Conservation (phyloP, 768 basidiomycete genomes). For the Lepiota venenata region DNA sequence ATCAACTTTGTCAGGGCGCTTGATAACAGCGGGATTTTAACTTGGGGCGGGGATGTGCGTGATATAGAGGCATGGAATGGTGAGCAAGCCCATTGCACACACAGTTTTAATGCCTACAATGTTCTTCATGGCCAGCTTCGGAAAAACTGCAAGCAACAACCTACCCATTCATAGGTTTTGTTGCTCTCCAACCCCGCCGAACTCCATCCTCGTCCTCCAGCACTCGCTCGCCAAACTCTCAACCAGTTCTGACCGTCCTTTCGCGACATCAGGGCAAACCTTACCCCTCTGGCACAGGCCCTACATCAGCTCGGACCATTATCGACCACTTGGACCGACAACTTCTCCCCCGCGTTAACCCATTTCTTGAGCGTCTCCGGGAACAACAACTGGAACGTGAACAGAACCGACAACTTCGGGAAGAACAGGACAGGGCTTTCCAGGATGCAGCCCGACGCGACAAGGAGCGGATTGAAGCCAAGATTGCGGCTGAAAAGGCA, state of each 20-base stretch:
- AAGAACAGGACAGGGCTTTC: conserved; percentile 83
- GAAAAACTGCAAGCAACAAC: conserved; percentile 85
- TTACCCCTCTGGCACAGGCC: conserved; percentile 30
- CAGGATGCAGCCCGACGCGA: conserved; percentile 62
- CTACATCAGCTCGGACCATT: conserved; percentile 64
- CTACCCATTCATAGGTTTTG: conserved; percentile 90
- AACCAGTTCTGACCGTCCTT: conserved; percentile 70
- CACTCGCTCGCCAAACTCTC: conserved; percentile 26
- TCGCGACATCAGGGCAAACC: conserved; percentile 80
- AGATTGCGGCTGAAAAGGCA: conserved; percentile 40
- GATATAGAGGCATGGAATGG: conserved; percentile 79
- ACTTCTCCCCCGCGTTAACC: conserved; percentile 76
- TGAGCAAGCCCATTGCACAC: conserved; percentile 16
- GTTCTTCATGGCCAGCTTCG: conserved; percentile 30
- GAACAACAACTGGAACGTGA: conserved; percentile 45
- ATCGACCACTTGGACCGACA: conserved; percentile 62
- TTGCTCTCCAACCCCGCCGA: conserved; percentile 79
- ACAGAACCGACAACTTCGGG: conserved; percentile 60
- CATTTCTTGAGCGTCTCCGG: conserved; percentile 68
- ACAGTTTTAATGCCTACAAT: conserved; percentile 9
- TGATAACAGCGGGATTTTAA: conserved; percentile 69
- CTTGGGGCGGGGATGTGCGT: conserved; percentile 92
- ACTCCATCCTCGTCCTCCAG: conserved; percentile 33
- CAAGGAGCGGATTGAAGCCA: conserved; percentile 58
- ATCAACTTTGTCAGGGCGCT: conserved; percentile 64